Conservation (phyloP, 1,284 basidiomycete species). For the Coniophora puteana region DNA sequence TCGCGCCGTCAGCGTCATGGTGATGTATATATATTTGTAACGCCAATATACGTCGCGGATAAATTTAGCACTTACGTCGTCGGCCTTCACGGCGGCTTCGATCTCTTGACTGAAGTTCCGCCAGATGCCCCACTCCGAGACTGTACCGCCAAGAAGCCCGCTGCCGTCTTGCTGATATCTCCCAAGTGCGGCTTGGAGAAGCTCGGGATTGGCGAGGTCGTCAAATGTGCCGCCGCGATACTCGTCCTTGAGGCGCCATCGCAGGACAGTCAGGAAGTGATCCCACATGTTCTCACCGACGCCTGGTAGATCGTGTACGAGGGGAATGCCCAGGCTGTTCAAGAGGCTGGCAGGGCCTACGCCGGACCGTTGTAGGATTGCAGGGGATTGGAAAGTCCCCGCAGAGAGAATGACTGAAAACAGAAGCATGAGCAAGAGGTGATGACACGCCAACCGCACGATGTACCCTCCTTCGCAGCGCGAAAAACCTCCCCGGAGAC, state of each 20-base stretch:
- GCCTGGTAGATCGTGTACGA: slow-evolving; percentile 47
- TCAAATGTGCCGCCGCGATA: not conserved
- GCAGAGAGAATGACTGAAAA: slow-evolving; percentile 1
- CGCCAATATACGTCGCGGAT: too few species aligned
- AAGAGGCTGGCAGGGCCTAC: slow-evolving; percentile 52
- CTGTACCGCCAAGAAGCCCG: too few species aligned
- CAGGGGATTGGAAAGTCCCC: slow-evolving; percentile 1
- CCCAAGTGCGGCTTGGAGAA: not conserved
- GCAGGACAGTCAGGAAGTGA: slow-evolving; percentile 38
- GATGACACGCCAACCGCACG: too few species aligned
- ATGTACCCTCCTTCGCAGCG: not conserved
- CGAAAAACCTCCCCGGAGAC: not conserved
- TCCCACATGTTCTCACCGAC: slow-evolving; percentile 55
- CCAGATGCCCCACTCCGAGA: too few species aligned
- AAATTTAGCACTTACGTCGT: too few species aligned
- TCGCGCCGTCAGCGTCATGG: too few species aligned
- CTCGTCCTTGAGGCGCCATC: not conserved
- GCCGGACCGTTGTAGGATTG: slow-evolving; percentile 36
- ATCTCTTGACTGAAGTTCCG: too few species aligned
- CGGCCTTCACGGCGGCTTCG: too few species aligned
- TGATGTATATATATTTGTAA: too few species aligned
- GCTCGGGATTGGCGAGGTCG: not conserved
- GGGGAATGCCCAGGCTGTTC: slow-evolving; percentile 36
- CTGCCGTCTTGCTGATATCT: too few species aligned
- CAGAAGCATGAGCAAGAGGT: not conserved